Evolutionary conservation across 208 protist species (phyloP).

Genomic region (Acanthamoeba triangularis): DNA sequence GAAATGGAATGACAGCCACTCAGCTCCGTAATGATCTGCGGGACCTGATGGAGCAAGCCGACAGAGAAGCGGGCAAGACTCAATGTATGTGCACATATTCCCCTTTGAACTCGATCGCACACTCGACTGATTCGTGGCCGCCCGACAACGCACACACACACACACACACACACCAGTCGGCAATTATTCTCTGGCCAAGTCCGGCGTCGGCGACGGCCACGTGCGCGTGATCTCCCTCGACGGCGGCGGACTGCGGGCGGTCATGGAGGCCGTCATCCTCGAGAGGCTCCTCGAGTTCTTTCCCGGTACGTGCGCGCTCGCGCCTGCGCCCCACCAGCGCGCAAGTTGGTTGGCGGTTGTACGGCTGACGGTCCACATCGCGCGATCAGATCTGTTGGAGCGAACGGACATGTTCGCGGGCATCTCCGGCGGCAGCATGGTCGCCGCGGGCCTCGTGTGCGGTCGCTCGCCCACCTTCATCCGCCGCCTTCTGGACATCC

Average conservation of each 20-base stretch:
- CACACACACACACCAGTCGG: no score
- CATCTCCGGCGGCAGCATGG: slow-evolving; percentile 64
- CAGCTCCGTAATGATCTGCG: slow-evolving; percentile 61
- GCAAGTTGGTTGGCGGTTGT: no score
- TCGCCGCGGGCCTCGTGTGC: slow-evolving; percentile 31
- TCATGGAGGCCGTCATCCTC: slow-evolving; percentile 76
- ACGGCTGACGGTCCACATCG: not conserved
- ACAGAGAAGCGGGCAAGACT: slow-evolving; percentile 31
- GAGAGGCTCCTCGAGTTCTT: slow-evolving; percentile 42
- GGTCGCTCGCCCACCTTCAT: slow-evolving; percentile 70
- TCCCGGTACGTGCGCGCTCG: not conserved
- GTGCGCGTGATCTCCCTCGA: slow-evolving; percentile 59
- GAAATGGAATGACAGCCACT: slow-evolving; percentile 1
- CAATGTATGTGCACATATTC: not conserved
- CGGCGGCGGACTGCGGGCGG: slow-evolving; percentile 30
- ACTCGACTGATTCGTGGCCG: not conserved
- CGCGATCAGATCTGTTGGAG: slow-evolving; percentile 11
- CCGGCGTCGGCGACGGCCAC: slow-evolving; percentile 60
- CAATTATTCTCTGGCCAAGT: slow-evolving; percentile 63
- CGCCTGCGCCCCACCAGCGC: not conserved
- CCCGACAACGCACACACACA: not conserved
- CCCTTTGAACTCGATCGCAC: not conserved
- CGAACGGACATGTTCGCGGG: slow-evolving; percentile 70
- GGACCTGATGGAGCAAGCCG: slow-evolving; percentile 36
- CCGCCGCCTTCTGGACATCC: slow-evolving; percentile 8